phyloP scores from a whole-genome alignment of 345 rosid genomes.

The Murraya koenigii region DNA sequence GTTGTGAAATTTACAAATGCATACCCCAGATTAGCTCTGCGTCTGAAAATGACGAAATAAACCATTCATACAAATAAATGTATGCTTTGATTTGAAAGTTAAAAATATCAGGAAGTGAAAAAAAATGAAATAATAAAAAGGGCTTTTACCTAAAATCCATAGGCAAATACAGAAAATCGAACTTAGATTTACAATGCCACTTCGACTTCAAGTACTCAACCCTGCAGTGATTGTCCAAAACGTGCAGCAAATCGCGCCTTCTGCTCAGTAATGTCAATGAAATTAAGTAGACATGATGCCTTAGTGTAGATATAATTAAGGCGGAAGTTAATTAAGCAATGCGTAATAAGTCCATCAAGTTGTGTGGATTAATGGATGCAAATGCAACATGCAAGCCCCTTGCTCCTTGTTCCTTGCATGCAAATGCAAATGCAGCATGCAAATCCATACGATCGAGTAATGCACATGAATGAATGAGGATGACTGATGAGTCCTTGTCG shows the following conservation, averaged over 20 bases:
- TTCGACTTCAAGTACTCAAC: slow-evolving; percentile 17
- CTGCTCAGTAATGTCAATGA: slow-evolving; percentile 15
- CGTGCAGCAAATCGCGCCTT: slow-evolving; percentile 26
- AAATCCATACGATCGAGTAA: too few relatives aligned
- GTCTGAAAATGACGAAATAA: not conserved
- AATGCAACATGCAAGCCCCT: too few relatives aligned
- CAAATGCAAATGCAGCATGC: too few relatives aligned
- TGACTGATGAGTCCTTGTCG: not conserved
- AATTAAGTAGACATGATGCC: too few relatives aligned
- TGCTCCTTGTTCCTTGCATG: too few relatives aligned
- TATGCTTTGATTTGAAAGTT: too few relatives aligned
- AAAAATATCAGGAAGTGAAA: not conserved
- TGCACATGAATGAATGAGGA: too few relatives aligned
- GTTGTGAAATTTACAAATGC: slow-evolving; percentile 61
- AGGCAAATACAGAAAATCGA: slow-evolving; percentile 53
- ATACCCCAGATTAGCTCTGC: slow-evolving; percentile 41
- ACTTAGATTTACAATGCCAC: slow-evolving; percentile 23
- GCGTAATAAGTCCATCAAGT: too few relatives aligned
- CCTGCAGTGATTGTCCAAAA: slow-evolving; percentile 41
- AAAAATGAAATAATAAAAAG: too few relatives aligned
- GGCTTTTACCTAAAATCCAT: slow-evolving; percentile 48
- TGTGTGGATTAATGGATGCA: too few relatives aligned
- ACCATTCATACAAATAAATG: not conserved
- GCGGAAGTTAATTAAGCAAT: too few relatives aligned
- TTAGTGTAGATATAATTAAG: too few relatives aligned